Evolutionary conservation across 768 basidiomycete species (phyloP), one percentile per base, ranked within the genome.

Genomic region (Boletus pseudopeckii): DNA sequence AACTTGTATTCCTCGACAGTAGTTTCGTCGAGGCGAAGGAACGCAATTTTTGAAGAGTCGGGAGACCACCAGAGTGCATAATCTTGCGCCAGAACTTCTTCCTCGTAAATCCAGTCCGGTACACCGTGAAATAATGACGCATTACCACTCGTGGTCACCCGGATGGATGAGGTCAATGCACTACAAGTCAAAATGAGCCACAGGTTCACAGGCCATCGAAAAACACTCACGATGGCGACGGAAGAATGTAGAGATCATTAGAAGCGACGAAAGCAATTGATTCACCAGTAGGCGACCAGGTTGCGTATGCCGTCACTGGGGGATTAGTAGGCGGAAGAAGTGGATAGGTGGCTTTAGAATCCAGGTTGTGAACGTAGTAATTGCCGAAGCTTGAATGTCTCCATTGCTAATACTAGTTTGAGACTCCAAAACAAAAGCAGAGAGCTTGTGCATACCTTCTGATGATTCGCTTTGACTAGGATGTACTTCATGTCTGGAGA

Each of bases 101-200:
- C 92, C 68, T 96, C 93, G 69, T 95, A 95, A 5, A 98, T 96
- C 96, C 97, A 98, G 67, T 97, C 93, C 0, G 93, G 91, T 2
- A 97, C 89, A 7, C 97, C 97, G 63, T 98, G 85, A 77, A 98
- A 97, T 15, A 95, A 77, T 0, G 88, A 87, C 0, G 83, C 78
- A 48, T 87, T 90, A 0, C 97, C 97, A 14, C 85, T 82, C 1
- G 76, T 74, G 2, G 96, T 99, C 10, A 98, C 77, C 10, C 87
- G 85, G 46, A 95, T 86, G 10, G 85, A 74, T 14, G 74, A 59
- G 2, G 76, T 65, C 3, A 72, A 68, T 8, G 71, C 61, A 20
- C 74, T 78, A 28, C 28, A 47, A n/a, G 30, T 48, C 9, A 39
- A 43, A 45, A 48, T 66, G 46, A 60, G 52, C 3, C 8, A 3